Base-by-base conservation (phyloP, 495 filamentous ascomycete genomes). In the Neurospora sp. region DNA sequence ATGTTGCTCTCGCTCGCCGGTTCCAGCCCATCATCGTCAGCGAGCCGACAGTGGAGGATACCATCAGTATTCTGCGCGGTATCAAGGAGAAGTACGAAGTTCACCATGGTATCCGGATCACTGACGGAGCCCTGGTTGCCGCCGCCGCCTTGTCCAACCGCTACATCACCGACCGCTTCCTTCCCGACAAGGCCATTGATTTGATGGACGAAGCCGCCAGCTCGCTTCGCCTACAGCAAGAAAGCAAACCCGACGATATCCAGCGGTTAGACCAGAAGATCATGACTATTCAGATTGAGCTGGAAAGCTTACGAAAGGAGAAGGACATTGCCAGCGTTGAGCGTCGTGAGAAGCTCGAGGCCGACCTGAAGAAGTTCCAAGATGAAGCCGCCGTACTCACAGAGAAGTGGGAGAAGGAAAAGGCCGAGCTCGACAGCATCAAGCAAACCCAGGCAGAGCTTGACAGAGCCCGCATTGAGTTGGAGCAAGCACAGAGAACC, bases 1-100 rank as follows among this genome's bases (percentile, higher is more conserved):
- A 99, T 80, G 95, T 94, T 31, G 96, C 96, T 1, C 83, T 99
- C 14, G 96, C 96, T 8, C 85, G 96, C 72, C 87, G 96, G 69
- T 98, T 99, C 81, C 96, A 99, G 78, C 94, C 96, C 4, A 96
- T 99, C 73, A 82, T 91, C 53, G 92, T 99, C 35, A 89, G 89
- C 72, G 96, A 99, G 75, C 96, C 96, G 1, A 91, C 88, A 2
- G 94, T 98, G 14, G 89, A 91, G 74, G 94, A 97, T 77, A 97
- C 96, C 0, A 93, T 99, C 72, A 97, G 94, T 71, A 99, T 99
- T 72, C 87, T 99, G 0, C 90, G 96, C 77, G 96, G 95, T 71
- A 97, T 99, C 82, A 98, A 97, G 78, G 93, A 98, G 74, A 91
- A 92, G 70, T 99, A 99, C 77, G 96, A 99, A 80, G 93, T 98